Evolutionary conservation across 208 protist genomes (phyloP), one percentile per base, ranked within the genome.

Genomic region (Trypanosoma scelopori): DNA sequence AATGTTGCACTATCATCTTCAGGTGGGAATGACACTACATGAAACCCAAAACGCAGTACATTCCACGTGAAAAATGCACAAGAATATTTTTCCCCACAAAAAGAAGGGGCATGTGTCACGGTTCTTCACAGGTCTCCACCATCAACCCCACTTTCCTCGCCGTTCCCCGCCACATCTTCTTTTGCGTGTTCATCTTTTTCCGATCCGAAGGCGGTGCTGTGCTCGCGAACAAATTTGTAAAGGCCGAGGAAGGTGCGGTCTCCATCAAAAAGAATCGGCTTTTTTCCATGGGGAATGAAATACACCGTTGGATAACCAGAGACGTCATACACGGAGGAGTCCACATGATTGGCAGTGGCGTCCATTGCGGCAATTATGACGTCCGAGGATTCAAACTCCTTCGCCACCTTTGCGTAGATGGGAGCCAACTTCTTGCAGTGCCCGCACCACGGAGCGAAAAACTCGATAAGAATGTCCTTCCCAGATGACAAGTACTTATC

Each of bases 361-460:
- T 96, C 87, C 12, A 94, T 65, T 47, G 84, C 82, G 42, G 67
- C 90, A 65, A 96, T 70, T 25, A 88, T 70, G 22, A 95, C 35
- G 41, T 77, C 23, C 37, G 69, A 62, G 39, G 59, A 58, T 15
- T 78, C 63, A 45, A 96, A 78, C 30, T 82, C 70, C 65, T 79
- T 69, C 1, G 70, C 79, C n/a, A 81, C 12, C 30, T 69, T 69
- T n/a, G 55, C 70, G 48, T 79, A 85, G 15, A 74, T 79, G 9
- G 53, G 55, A 11, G 69, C 81, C 59, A 92, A 76, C 16, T 52
- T 58, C 81, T 87, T 88, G 74, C 87, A 92, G 69, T 93, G 79
- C 3, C 79, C 75, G 64, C 94, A 97, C 94, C 91, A 97, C 61
- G 89, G 85, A n/a, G 91, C 87, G 65, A 94, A 98, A 45, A 98